Conservation (phyloP, 306 rosid species). For the Vigna mungo region DNA sequence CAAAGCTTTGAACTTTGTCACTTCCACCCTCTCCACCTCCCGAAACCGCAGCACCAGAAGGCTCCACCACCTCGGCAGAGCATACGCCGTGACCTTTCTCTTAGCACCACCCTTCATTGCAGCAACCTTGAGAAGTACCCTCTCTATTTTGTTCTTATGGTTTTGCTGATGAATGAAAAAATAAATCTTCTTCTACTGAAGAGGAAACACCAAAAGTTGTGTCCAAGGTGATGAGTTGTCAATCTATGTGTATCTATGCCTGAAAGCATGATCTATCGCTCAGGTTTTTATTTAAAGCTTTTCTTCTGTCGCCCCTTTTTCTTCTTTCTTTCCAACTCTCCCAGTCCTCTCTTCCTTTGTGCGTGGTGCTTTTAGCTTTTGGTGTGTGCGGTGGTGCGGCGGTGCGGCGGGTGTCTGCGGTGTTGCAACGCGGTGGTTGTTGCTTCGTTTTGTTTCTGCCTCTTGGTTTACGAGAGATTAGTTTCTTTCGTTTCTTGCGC, state of each 20-base stretch:
- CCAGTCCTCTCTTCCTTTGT: no score
- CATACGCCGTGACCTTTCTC: slow-evolving; percentile 56
- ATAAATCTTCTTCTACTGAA: neutral
- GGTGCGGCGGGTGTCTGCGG: no score
- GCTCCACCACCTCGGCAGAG: slow-evolving; percentile 21
- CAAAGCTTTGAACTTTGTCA: neutral
- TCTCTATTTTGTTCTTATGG: neutral
- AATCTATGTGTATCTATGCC: slow-evolving; percentile 18
- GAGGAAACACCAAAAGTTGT: slow-evolving; percentile 10
- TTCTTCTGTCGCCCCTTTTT: slow-evolving; percentile 20
- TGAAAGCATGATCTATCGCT: neutral
- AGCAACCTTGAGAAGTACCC: neutral
- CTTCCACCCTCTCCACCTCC: slow-evolving; percentile 1
- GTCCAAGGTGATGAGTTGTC: neutral
- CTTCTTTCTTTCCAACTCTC: neutral
- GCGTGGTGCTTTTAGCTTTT: no score
- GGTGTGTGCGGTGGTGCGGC: no score
- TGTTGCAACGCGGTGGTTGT: no score
- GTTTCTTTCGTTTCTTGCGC: no score
- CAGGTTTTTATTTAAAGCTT: slow-evolving; percentile 17
- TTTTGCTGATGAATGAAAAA: no score
- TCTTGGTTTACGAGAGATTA: no score
- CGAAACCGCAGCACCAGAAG: slow-evolving; percentile 11
- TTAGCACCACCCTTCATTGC: slow-evolving; percentile 57
- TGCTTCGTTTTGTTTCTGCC: no score